A percentile compares a stretch with the other conserved stretches of the same genome.
phyloP scores from a whole-genome alignment of 176 grass and related monocot genomes.

The Melocanna baccifera region DNA sequence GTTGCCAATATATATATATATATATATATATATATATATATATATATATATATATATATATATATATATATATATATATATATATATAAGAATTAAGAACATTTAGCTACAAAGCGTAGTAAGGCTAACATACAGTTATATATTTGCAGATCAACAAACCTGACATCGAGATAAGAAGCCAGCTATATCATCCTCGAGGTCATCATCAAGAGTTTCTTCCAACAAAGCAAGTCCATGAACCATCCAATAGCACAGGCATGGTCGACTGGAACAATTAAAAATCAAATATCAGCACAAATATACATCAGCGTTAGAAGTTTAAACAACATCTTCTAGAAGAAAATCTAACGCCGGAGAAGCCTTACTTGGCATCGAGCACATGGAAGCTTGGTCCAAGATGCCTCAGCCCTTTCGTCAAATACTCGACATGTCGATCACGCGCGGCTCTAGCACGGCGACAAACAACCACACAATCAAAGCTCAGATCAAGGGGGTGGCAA shows the following conservation, averaged over 20 bases:
- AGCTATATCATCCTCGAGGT: conserved; percentile 65
- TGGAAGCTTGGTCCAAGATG: conserved; percentile 63
- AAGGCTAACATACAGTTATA: neutral
- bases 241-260: conserved; percentile 98
- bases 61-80: too few relatives aligned
- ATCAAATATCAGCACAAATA: neutral
- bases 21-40: too few relatives aligned
- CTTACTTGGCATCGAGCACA: conserved; percentile 85
- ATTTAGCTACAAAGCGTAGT: neutral
- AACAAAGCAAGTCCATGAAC: conserved; percentile 67
- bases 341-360: conserved; percentile 17
- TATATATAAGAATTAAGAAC: neutral
- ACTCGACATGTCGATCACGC: conserved; percentile 72
- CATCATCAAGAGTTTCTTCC: conserved; percentile 67
- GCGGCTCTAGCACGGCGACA: conserved; percentile 54
- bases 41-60: too few relatives aligned
- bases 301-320: neutral
- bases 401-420: conserved; percentile 55
- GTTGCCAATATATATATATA: neutral
- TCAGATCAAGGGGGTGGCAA: neutral
- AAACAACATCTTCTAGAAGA: neutral
- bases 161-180: conserved; percentile 85
- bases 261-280: conserved; percentile 60
- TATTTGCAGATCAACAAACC: conserved; percentile 38
- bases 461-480: neutral